Percentiles rank a stretch among this genome's conserved stretches.
These are phyloP conservation scores for Quercus aquifolioides DNA, from an alignment of 306 rosid genomes.

Conservation along the genomic window DNA sequence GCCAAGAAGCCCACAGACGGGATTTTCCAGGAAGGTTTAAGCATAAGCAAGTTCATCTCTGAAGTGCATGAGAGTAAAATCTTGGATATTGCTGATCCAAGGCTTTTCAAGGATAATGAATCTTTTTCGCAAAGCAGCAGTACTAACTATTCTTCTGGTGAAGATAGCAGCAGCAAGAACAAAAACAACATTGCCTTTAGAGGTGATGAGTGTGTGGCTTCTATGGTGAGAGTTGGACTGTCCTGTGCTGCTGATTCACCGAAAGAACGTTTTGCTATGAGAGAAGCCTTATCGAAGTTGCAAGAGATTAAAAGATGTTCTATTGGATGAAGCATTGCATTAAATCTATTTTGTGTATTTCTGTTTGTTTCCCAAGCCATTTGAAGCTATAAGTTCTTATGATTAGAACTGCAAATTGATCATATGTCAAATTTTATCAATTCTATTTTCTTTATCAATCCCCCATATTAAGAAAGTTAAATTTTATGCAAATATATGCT, in stretches of 20 bases:
- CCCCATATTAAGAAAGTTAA: too few relatives aligned
- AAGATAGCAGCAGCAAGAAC: not conserved
- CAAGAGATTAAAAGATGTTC: conserved; percentile 7
- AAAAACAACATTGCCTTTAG: not conserved
- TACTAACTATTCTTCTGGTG: not conserved
- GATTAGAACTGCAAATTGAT: too few relatives aligned
- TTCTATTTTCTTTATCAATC: too few relatives aligned
- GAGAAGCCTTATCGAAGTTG: conserved; percentile 22
- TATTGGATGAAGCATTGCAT: too few relatives aligned
- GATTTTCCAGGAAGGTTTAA: too few relatives aligned
- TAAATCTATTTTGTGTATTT: too few relatives aligned
- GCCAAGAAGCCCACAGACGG: too few relatives aligned
- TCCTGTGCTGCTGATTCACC: conserved; percentile 21
- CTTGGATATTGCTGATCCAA: conserved; percentile 13
- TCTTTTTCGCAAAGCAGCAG: not conserved
- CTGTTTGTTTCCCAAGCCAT: too few relatives aligned
- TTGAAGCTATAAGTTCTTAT: too few relatives aligned
- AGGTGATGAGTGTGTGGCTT: conserved; percentile 16
- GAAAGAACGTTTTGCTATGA: conserved; percentile 32
- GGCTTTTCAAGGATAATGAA: conserved; percentile 19
- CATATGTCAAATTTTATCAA: too few relatives aligned
- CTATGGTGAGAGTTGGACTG: conserved; percentile 25
- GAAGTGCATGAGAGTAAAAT: conserved; percentile 22
- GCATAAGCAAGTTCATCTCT: conserved; percentile 11
- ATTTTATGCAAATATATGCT: too few relatives aligned